These are phyloP conservation scores for Candida labiduridarum DNA, from an alignment of 1,139 yeast genomes.

Conservation along the genomic window DNA sequence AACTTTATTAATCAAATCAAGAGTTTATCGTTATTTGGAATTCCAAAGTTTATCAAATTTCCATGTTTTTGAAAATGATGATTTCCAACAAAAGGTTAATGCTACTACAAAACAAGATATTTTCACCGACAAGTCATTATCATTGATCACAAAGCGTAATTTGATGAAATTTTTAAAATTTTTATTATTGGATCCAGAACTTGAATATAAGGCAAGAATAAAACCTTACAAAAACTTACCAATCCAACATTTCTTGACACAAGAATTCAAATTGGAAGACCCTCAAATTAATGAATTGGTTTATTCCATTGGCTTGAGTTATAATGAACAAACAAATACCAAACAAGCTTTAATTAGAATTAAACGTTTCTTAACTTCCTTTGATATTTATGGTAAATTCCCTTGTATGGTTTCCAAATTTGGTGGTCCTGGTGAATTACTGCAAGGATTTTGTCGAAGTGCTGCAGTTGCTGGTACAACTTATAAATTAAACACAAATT, in stretches of 20 bases:
- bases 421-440: slow-evolving; percentile 95
- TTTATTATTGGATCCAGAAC: slow-evolving; percentile 60
- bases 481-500: slow-evolving; percentile 73
- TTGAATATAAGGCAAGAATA: slow-evolving; percentile 46
- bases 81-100: slow-evolving; percentile 76
- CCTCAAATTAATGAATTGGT: slow-evolving; percentile 83
- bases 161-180: slow-evolving; percentile 94
- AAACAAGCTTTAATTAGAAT: slow-evolving; percentile 79
- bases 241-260: slow-evolving; percentile 57
- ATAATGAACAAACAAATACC: slow-evolving; percentile 59
- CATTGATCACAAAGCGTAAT: slow-evolving; percentile 75
- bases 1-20: slow-evolving; percentile 72
- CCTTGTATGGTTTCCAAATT: slow-evolving; percentile 90
- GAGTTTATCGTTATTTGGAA: slow-evolving; percentile 90
- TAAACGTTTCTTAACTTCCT: slow-evolving; percentile 79
- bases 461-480: slow-evolving; percentile 99
- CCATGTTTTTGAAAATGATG: slow-evolving; percentile 90
- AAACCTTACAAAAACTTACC: slow-evolving; percentile 53
- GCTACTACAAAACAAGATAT: slow-evolving; percentile 78
- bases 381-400: slow-evolving; percentile 91
- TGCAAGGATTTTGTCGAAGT: slow-evolving; percentile 96
- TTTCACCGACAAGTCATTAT: slow-evolving; percentile 82
- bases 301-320: slow-evolving; percentile 81
- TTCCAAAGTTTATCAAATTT: slow-evolving; percentile 86
- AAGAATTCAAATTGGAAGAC: slow-evolving; percentile 67